These are phyloP conservation scores for Takashimella tepidaria DNA, from an alignment of 1,284 basidiomycete species.

Conservation along the genomic window DNA sequence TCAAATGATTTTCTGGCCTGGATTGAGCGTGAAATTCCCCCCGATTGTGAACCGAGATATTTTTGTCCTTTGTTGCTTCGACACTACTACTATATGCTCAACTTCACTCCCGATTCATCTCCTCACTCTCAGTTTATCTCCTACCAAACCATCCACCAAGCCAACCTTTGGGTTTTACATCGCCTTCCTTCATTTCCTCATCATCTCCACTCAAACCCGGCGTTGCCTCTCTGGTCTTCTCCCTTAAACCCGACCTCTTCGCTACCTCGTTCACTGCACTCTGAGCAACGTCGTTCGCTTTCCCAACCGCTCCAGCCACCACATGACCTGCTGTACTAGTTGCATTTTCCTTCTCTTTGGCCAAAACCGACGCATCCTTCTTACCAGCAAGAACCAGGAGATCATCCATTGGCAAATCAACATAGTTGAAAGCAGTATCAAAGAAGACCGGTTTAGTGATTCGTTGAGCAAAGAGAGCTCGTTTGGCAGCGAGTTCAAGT, in stretches of 20 bases:
- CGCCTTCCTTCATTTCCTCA: constrained; percentile 11
- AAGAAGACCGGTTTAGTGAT: constrained; percentile 86
- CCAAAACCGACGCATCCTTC: constrained; percentile 16
- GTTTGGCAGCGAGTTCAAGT: constrained; percentile 60
- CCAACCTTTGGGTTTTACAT: constrained; percentile 37
- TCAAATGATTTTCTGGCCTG: no score
- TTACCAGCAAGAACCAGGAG: constrained; percentile 67
- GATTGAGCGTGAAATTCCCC: no score
- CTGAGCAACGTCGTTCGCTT: constrained; percentile 8
- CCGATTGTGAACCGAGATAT: no score
- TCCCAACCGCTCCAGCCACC: no score
- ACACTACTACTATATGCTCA: no score
- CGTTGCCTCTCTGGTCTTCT: constrained; percentile 31
- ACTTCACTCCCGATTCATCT: no score
- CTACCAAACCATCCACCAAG: constrained; percentile 46
- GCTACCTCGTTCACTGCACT: not conserved
- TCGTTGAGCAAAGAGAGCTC: constrained; percentile 71
- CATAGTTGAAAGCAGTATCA: constrained; percentile 89
- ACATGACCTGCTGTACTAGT: no score
- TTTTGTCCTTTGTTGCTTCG: no score
- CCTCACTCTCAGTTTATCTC: no score
- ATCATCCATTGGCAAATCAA: constrained; percentile 73
- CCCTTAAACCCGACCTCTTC: constrained; percentile 1
- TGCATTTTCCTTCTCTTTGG: constrained; percentile 18
- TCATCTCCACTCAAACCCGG: constrained; percentile 20